phyloP scores from a whole-genome alignment of 441 rosid genomes.

The Adansonia rubrostipa region DNA sequence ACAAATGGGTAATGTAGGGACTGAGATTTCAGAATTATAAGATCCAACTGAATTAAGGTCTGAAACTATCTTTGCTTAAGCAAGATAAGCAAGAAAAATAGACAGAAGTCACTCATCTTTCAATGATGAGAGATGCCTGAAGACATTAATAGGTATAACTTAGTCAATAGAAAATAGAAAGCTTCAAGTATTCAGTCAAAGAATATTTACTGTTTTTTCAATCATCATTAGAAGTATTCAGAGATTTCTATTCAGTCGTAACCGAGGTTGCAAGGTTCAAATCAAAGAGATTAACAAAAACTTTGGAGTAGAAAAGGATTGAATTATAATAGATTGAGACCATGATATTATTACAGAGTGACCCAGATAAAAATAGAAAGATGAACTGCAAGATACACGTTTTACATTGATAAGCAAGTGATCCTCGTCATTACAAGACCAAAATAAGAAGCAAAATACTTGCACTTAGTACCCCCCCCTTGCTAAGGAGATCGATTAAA shows the following conservation, averaged over 20 bases:
- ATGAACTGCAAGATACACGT: background rate
- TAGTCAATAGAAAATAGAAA: background rate
- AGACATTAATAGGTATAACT: background rate
- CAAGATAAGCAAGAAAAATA: background rate
- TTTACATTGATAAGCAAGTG: background rate
- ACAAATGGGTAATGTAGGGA: background rate
- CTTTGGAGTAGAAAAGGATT: background rate
- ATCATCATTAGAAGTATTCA: background rate
- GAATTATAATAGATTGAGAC: background rate
- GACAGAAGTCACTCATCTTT: background rate
- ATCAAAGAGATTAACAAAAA: background rate
- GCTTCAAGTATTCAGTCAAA: background rate
- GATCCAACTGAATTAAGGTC: background rate
- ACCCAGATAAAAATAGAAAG: background rate
- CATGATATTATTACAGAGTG: background rate
- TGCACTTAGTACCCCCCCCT: conserved; percentile 23
- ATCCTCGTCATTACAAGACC: background rate
- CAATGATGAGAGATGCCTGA: background rate
- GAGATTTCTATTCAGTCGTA: background rate
- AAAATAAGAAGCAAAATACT: background rate
- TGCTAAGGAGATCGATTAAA: conserved; percentile 18
- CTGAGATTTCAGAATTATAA: background rate
- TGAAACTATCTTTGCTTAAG: background rate
- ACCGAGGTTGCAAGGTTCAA: background rate
- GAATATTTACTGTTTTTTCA: background rate